Evolutionary conservation across 2,329 filamentous ascomycete species (phyloP).

Genomic region (Ambrosiella xylebori): DNA sequence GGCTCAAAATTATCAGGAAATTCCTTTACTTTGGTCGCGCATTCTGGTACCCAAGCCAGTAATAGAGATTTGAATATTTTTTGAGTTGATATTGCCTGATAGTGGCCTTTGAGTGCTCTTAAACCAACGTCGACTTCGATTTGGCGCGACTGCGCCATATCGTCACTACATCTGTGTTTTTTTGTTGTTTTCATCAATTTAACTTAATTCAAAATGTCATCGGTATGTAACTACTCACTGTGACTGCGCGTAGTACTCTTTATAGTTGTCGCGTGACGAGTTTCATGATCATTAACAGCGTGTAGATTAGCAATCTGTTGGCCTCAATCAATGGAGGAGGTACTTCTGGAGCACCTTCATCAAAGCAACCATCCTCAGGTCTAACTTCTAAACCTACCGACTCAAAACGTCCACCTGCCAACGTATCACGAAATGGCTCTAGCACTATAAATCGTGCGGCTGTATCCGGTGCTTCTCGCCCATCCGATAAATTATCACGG

Average conservation of each 20-base stretch:
- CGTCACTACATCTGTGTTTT: neutral
- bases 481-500: conserved; percentile 17
- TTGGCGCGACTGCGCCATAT: neutral
- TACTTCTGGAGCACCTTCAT: neutral
- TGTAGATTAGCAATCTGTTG: conserved; percentile 11
- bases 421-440: neutral
- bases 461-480: conserved; percentile 5
- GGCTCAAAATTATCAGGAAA: neutral
- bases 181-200: too few relatives aligned
- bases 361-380: neutral
- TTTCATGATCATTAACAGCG: conserved; percentile 5
- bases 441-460: conserved; percentile 1
- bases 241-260: too few relatives aligned
- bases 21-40: neutral
- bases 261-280: neutral
- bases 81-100: neutral
- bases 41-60: neutral
- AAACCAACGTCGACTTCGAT: neutral
- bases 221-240: neutral
- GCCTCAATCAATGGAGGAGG: conserved; percentile 8
- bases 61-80: neutral
- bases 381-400: neutral
- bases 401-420: neutral
- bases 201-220: neutral
- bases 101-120: neutral